These are phyloP conservation scores for Anthracocystis panici-leucophaei DNA, from an alignment of 1,284 basidiomycete species.

Conservation along the genomic window DNA sequence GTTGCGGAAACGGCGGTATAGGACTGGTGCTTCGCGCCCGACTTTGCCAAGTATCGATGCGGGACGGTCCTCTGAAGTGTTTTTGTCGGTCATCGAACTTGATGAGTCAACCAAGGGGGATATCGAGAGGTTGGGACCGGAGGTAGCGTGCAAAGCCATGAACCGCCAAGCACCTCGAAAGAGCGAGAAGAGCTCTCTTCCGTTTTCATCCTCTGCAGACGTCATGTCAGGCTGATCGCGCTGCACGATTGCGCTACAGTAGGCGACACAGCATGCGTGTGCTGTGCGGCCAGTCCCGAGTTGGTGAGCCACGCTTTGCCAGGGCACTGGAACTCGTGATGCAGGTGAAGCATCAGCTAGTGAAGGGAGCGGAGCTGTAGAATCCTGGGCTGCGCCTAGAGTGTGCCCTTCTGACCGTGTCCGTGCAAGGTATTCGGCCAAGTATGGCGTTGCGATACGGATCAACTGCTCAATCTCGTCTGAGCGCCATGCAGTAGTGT, in stretches of 20 bases:
- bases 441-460: slow-evolving; percentile 17
- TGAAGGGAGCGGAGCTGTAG: neutral
- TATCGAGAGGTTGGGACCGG: slow-evolving; percentile 16
- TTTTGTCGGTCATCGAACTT: neutral
- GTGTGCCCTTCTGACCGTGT: neutral
- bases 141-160: slow-evolving; percentile 29
- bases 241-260: slow-evolving; percentile 21
- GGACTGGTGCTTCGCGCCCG: slow-evolving; percentile 18
- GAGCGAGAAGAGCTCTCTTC: slow-evolving; percentile 34
- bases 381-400: neutral
- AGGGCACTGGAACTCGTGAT: slow-evolving; percentile 20
- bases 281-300: slow-evolving; percentile 32
- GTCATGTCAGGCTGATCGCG: slow-evolving; percentile 36
- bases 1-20: slow-evolving; percentile 43
- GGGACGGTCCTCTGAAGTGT: neutral
- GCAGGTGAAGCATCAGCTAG: neutral
- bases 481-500: slow-evolving; percentile 17
- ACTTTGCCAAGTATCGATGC: slow-evolving; percentile 30
- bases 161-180: slow-evolving; percentile 46
- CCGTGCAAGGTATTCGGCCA: slow-evolving; percentile 8
- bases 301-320: slow-evolving; percentile 26
- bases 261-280: slow-evolving; percentile 37
- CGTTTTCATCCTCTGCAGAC: slow-evolving; percentile 27
- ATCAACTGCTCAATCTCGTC: slow-evolving; percentile 23
- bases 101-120: neutral